Evolutionary conservation across 768 basidiomycete genomes (phyloP), one percentile per base, ranked within the genome.

Genomic region (Kwoniella mangroviensis): DNA sequence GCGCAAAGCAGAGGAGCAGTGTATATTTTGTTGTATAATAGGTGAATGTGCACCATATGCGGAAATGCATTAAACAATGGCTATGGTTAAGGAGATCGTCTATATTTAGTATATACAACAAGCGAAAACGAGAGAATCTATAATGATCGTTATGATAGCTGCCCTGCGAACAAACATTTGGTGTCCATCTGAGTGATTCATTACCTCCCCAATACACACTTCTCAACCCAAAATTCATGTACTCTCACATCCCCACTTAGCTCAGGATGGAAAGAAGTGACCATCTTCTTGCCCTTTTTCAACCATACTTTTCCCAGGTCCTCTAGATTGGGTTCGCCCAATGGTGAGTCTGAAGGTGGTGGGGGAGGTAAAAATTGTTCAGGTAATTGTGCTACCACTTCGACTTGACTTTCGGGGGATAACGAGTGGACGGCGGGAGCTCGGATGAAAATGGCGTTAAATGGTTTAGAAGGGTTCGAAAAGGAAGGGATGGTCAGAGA

Each of bases 201-300:
- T 66, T 53, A 67, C 66, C 66, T 28, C 10, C 73, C 80, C 43
- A 82, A 42, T 12, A 94, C 91, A 76, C 91, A 93, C 76, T 89
- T 87, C 65, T 86, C 86, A 52, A 96, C 86, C 78, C 96, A 98
- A 81, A 92, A 96, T 70, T 96, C 91, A 82, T 97, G 95, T 78
- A 98, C 92, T 49, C 95, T 88, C 68, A 88, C 84, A 78, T 98
- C 96, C 67, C 87, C 86, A 24, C 92, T 94, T 55, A 98, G 85
- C 82, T 98, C 96, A 0, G 95, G 96, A 79, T 98, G 96, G 85
- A 97, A 98, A 0, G 90, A 92, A 4, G 94, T 94, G 34, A 94
- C 86, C 70, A 98, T 85, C 79, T 93, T 90, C 28, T 85, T 86
- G 28, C 95, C 95, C 79, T 97, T 92, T 3, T 90, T 88, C 19